A percentile compares a stretch with the other conserved stretches of the same genome.
Evolutionary conservation across 2,329 filamentous ascomycete genomes (phyloP).

Genomic region (Phoma sp.): DNA sequence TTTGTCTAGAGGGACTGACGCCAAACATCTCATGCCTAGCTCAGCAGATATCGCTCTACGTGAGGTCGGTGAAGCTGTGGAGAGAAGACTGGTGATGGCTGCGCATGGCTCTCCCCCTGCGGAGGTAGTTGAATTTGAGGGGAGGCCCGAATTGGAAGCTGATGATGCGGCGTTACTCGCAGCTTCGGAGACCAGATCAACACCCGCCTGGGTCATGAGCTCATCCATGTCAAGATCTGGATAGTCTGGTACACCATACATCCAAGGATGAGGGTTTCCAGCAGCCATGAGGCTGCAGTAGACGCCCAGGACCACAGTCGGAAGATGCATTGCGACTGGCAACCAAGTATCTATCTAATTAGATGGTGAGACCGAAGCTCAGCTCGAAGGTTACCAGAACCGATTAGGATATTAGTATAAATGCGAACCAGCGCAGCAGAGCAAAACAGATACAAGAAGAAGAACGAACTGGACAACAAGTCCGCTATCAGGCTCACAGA

Average conservation of each 20-base stretch:
- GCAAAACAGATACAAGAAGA: conserved; percentile 4
- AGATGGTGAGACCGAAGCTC: not conserved
- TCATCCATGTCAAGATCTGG: conserved; percentile 37
- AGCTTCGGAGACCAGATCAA: conserved; percentile 19
- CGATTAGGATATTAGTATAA: conserved; percentile 19
- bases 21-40: conserved; percentile 41
- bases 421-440: conserved; percentile 29
- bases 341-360: not conserved
- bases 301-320: conserved; percentile 26
- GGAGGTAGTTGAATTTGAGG: conserved; percentile 21
- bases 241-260: conserved; percentile 42
- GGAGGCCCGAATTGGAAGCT: conserved; percentile 19
- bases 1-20: conserved; percentile 47
- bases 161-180: conserved; percentile 24
- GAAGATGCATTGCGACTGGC: conserved; percentile 25
- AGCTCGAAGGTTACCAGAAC: conserved; percentile 9
- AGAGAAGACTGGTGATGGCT: conserved; percentile 35
- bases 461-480: not conserved
- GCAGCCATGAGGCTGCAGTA: conserved; percentile 27
- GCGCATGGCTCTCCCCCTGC: conserved; percentile 42
- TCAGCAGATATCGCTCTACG: conserved; percentile 44
- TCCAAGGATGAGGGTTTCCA: conserved; percentile 36
- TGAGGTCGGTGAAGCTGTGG: conserved; percentile 32
- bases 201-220: conserved; percentile 31
- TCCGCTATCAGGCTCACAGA: conserved; percentile 10